Conservation (phyloP, 306 rosid species). For the Pterocarpus macrocarpus region DNA sequence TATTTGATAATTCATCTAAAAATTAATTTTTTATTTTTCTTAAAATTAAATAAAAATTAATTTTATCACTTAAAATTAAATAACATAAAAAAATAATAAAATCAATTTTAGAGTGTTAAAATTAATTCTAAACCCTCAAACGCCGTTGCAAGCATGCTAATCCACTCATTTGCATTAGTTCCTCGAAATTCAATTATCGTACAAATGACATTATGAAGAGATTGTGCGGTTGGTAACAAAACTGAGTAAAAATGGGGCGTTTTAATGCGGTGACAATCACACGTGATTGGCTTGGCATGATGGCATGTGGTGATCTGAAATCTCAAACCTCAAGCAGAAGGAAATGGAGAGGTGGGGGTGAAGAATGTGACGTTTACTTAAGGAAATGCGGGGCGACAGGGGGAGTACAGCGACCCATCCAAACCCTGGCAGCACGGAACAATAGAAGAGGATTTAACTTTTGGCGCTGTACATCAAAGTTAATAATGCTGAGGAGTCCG, state of each 20-base stretch:
- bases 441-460: not conserved
- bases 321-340: not conserved
- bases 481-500: too few relatives aligned
- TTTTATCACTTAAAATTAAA: too few relatives aligned
- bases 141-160: too few relatives aligned
- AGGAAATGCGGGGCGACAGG: slow-evolving; percentile 16
- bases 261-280: not conserved
- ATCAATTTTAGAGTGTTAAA: too few relatives aligned
- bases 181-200: too few relatives aligned
- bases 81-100: too few relatives aligned
- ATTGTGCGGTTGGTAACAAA: not conserved
- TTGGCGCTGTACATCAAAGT: not conserved
- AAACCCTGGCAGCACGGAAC: not conserved
- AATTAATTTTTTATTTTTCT: too few relatives aligned
- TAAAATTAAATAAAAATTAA: too few relatives aligned
- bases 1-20: too few relatives aligned
- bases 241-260: not conserved
- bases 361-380: slow-evolving; percentile 41
- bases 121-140: too few relatives aligned
- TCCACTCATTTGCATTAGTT: too few relatives aligned
- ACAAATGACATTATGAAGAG: too few relatives aligned
- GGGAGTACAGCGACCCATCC: not conserved
- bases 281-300: not conserved
- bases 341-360: not conserved
- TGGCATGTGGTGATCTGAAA: not conserved